phyloP scores from a whole-genome alignment of 805 yeast genomes.

The Jamesozyma hellenica region DNA sequence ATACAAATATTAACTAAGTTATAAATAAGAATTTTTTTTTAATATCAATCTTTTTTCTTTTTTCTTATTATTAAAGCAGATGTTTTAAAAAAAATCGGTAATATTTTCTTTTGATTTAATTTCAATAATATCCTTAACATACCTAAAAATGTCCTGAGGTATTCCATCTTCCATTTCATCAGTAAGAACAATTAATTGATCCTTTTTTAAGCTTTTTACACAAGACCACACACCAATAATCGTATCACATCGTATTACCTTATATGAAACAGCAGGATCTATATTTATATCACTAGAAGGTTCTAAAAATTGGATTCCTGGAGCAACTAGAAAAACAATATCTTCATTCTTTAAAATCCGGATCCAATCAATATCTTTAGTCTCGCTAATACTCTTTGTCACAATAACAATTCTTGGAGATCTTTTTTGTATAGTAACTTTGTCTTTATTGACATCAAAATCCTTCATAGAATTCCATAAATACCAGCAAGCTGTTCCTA shows the following conservation, averaged over 20 bases:
- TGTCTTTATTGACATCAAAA: background rate
- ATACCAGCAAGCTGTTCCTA: constrained; percentile 9
- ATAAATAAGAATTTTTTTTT: too few species aligned
- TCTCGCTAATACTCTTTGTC: constrained; percentile 9
- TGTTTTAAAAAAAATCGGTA: background rate
- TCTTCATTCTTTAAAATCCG: constrained; percentile 12
- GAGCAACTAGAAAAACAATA: constrained; percentile 30
- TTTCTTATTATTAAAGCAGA: too few species aligned
- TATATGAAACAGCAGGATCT: constrained; percentile 17
- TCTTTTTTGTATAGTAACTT: background rate
- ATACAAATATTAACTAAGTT: background rate
- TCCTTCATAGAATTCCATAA: constrained; percentile 2
- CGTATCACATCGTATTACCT: constrained; percentile 39
- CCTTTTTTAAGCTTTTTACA: constrained; percentile 41
- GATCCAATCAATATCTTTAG: constrained; percentile 12
- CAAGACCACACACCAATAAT: constrained; percentile 43
- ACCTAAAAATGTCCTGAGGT: constrained; percentile 27
- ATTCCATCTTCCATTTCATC: constrained; percentile 19
- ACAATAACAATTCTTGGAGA: constrained; percentile 14
- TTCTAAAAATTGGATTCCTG: constrained; percentile 16
- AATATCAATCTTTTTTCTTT: background rate
- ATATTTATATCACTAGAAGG: constrained; percentile 9
- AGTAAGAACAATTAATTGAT: constrained; percentile 22
- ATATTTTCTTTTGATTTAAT: background rate
- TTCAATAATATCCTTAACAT: constrained; percentile 16